A percentile compares a stretch with the other conserved stretches of the same genome.
phyloP scores from a whole-genome alignment of 2,329 filamentous ascomycete species.

The Ilyonectria robusta region DNA sequence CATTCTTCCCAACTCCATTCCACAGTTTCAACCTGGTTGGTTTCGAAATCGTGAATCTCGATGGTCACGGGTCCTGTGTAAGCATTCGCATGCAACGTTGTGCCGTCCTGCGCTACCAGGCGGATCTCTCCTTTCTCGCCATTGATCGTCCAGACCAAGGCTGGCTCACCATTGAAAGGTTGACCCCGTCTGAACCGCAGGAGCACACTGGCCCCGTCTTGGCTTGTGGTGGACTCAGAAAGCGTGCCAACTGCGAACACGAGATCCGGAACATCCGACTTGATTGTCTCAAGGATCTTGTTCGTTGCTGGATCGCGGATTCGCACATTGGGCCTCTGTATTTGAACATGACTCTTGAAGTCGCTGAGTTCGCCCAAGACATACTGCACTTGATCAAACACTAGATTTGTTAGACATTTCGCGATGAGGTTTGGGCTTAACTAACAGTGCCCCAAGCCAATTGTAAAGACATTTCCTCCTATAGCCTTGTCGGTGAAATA shows the following conservation, averaged over 20 bases:
- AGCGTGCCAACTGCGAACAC: conserved; percentile 56
- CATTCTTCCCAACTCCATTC: conserved; percentile 62
- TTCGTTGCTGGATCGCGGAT: conserved; percentile 52
- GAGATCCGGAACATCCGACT: conserved; percentile 62
- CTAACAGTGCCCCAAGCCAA: conserved; percentile 60
- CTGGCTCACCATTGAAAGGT: conserved; percentile 62
- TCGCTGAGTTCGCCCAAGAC: conserved; percentile 61
- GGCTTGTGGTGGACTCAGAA: conserved; percentile 37
- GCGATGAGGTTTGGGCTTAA: background rate
- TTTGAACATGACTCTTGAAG: conserved; percentile 58
- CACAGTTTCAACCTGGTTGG: conserved; percentile 59
- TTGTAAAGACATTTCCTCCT: conserved; percentile 61
- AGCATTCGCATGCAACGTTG: conserved; percentile 49
- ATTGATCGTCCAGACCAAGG: conserved; percentile 64
- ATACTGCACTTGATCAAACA: conserved; percentile 61
- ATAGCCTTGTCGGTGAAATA: conserved; percentile 66
- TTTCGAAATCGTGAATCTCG: conserved; percentile 65
- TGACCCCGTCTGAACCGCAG: conserved; percentile 63
- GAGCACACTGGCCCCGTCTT: conserved; percentile 57
- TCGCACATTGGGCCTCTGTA: conserved; percentile 59
- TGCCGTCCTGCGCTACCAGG: conserved; percentile 51
- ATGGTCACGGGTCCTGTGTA: conserved; percentile 60
- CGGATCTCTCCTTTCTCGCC: conserved; percentile 67
- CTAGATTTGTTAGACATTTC: conserved; percentile 42
- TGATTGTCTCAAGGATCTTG: conserved; percentile 50